Evolutionary conservation across 192 early-diverging fungal genomes (phyloP).

Genomic region (Coemansia sp.): DNA sequence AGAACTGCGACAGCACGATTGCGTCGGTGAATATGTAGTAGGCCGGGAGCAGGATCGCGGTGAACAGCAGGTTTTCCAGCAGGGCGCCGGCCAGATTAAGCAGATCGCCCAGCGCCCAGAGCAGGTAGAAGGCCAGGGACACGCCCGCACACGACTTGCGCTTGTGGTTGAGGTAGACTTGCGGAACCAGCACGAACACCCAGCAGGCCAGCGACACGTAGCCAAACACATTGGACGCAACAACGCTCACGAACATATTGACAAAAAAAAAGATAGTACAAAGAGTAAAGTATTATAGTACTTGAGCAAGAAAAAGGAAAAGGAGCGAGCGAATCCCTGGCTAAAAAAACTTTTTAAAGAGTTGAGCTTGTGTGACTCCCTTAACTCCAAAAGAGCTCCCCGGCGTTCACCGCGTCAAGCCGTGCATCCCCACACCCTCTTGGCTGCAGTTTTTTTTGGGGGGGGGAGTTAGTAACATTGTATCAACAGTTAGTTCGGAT

Average conservation of each 20-base stretch:
- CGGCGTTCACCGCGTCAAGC: too few relatives aligned
- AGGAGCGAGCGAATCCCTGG: too few relatives aligned
- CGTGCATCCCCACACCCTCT: too few relatives aligned
- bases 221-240: constrained; percentile 43
- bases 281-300: too few relatives aligned
- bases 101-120: constrained; percentile 77
- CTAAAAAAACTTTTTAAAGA: too few relatives aligned
- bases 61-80: constrained; percentile 62
- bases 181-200: constrained; percentile 74
- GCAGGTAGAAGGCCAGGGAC: constrained; percentile 65
- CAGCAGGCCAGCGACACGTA: constrained; percentile 71
- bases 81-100: constrained; percentile 66
- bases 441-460: too few relatives aligned
- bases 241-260: constrained; percentile 1
- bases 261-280: not conserved
- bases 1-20: constrained; percentile 60
- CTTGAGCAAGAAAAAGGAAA: too few relatives aligned
- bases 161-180: constrained; percentile 71
- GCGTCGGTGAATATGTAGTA: constrained; percentile 72
- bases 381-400: too few relatives aligned
- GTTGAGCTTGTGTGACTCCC: too few relatives aligned
- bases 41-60: constrained; percentile 62
- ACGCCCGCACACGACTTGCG: constrained; percentile 71
- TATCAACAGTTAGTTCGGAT: constrained; percentile 9
- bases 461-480: too few relatives aligned